Percentiles rank a stretch among this genome's conserved stretches.
phyloP scores from a whole-genome alignment of 805 yeast species.

The Zygoascus tannicola region DNA sequence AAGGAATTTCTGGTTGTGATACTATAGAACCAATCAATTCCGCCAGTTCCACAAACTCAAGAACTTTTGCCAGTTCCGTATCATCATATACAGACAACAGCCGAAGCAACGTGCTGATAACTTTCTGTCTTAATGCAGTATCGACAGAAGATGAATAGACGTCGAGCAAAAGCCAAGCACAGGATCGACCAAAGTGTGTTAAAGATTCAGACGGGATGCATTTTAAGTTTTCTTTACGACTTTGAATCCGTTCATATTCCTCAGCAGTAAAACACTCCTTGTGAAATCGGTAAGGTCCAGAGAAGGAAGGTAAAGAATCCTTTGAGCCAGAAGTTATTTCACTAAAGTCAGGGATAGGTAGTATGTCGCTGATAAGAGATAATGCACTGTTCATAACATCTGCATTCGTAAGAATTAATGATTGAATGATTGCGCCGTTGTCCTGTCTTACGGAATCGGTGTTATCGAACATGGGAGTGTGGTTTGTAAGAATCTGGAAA shows the following conservation, averaged over 20 bases:
- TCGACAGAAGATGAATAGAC: slow-evolving; percentile 69
- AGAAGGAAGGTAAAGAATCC: slow-evolving; percentile 3
- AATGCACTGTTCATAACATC: slow-evolving; percentile 49
- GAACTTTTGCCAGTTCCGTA: slow-evolving; percentile 13
- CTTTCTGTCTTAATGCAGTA: slow-evolving; percentile 49
- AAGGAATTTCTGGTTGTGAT: slow-evolving; percentile 22
- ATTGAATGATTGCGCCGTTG: slow-evolving; percentile 45
- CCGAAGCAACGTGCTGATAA: slow-evolving; percentile 45
- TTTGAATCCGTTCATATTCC: background rate
- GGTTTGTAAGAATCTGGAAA: slow-evolving; percentile 41
- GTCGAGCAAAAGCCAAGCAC: slow-evolving; percentile 40
- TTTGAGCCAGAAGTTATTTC: background rate
- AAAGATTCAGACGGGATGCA: slow-evolving; percentile 24
- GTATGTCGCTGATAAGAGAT: slow-evolving; percentile 43
- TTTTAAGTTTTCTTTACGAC: slow-evolving; percentile 22
- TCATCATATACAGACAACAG: slow-evolving; percentile 36
- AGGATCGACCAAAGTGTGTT: slow-evolving; percentile 7
- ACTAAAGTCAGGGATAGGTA: slow-evolving; percentile 36
- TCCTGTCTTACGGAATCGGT: slow-evolving; percentile 19
- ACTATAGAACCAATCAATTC: slow-evolving; percentile 24
- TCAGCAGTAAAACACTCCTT: slow-evolving; percentile 19
- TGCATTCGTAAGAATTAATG: slow-evolving; percentile 64
- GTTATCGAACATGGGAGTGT: slow-evolving; percentile 28
- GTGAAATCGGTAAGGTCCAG: slow-evolving; percentile 21
- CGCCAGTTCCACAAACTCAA: slow-evolving; percentile 22